Conservation (phyloP, 2,329 filamentous ascomycete species). For the Leptographium lundbergii region DNA sequence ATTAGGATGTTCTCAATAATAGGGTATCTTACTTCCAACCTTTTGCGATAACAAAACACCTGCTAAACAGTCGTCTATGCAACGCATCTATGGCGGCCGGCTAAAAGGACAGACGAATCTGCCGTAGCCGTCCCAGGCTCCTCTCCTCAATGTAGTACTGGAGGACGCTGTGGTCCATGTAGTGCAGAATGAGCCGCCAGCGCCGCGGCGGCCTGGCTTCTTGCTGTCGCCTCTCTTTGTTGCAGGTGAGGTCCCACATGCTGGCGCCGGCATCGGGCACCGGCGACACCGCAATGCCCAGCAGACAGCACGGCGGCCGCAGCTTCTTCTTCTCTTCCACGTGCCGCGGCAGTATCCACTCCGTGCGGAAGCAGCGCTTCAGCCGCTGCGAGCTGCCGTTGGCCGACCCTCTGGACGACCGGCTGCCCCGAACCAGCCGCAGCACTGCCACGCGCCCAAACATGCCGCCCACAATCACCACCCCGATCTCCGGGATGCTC, state of each 20-base stretch:
- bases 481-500: conserved; percentile 55
- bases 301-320: conserved; percentile 37
- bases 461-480: conserved; percentile 55
- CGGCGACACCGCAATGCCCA: conserved; percentile 57
- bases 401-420: background rate
- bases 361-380: conserved; percentile 33
- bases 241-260: conserved; percentile 12
- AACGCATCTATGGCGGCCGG: no score
- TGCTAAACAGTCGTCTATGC: no score
- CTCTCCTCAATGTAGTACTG: conserved; percentile 48
- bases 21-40: no score
- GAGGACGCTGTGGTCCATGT: conserved; percentile 54
- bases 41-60: no score
- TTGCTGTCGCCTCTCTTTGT: background rate
- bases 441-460: conserved; percentile 52
- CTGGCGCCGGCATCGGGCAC: conserved; percentile 34
- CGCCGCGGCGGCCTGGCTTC: conserved; percentile 23
- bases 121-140: background rate
- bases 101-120: background rate
- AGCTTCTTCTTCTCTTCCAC: conserved; percentile 31
- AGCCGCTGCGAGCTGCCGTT: background rate
- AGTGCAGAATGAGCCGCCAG: conserved; percentile 61
- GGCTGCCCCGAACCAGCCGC: conserved; percentile 37
- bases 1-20: no score
- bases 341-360: conserved; percentile 35